A percentile compares a stretch with the other conserved stretches of the same genome.
Evolutionary conservation across 257 asterid species (phyloP).

Genomic region (Solanum commersonii): DNA sequence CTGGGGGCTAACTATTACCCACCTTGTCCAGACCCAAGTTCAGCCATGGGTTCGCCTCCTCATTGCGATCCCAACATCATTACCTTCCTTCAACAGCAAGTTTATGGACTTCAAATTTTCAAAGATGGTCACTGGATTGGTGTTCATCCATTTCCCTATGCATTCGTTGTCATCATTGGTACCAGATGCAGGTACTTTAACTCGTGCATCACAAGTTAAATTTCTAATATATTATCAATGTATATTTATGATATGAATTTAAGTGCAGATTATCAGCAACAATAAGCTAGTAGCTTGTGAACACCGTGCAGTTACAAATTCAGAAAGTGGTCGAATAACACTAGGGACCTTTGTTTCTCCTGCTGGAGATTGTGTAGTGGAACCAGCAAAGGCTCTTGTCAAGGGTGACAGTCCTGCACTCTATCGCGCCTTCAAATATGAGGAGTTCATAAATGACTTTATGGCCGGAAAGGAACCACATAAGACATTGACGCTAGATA

Average conservation of each 20-base stretch:
- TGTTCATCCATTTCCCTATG: slow-evolving; percentile 30
- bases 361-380: slow-evolving; percentile 21
- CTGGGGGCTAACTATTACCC: slow-evolving; percentile 41
- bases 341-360: slow-evolving; percentile 48
- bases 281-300: slow-evolving; percentile 27
- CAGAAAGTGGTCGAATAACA: slow-evolving; percentile 29
- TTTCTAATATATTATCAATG: no score
- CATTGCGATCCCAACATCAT: slow-evolving; percentile 54
- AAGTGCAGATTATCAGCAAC: slow-evolving; percentile 43
- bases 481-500: slow-evolving; percentile 16
- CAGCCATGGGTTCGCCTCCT: slow-evolving; percentile 32
- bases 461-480: slow-evolving; percentile 6
- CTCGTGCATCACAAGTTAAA: no score
- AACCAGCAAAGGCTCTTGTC: slow-evolving; percentile 25
- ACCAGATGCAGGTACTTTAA: slow-evolving; percentile 27
- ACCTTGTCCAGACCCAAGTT: slow-evolving; percentile 58
- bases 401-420: slow-evolving; percentile 3
- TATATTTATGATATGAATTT: neutral
- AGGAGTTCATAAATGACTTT: slow-evolving; percentile 29
- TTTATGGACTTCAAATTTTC: slow-evolving; percentile 46
- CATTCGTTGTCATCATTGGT: slow-evolving; percentile 40
- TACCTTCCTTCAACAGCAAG: slow-evolving; percentile 33
- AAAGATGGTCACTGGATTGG: slow-evolving; percentile 42
- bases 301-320: slow-evolving; percentile 49
- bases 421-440: slow-evolving; percentile 32